phyloP scores from a whole-genome alignment of 805 yeast genomes.

The Vanderwaltozyma tropicalis region DNA sequence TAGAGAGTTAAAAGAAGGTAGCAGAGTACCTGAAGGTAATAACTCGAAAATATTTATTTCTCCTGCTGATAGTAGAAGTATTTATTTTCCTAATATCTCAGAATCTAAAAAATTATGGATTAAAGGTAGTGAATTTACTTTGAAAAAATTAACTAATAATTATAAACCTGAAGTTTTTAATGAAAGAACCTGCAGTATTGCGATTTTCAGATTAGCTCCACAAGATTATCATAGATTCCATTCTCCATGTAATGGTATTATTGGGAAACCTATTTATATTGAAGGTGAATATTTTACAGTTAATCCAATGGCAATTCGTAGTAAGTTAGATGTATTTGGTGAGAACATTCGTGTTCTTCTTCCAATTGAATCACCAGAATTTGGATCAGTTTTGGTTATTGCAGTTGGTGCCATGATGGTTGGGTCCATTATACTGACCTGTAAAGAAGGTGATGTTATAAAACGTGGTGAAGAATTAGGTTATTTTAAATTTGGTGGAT shows the following conservation, averaged over 20 bases:
- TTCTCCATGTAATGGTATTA: constrained; percentile 65
- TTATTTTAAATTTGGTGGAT: constrained; percentile 93
- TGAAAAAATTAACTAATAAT: constrained; percentile 40
- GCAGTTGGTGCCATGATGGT: constrained; percentile 99
- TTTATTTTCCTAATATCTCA: constrained; percentile 49
- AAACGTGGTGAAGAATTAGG: constrained; percentile 78
- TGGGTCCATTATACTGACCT: constrained; percentile 73
- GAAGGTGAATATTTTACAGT: constrained; percentile 93
- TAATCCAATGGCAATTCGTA: constrained; percentile 92
- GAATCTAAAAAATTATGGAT: constrained; percentile 77
- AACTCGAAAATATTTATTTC: constrained; percentile 46
- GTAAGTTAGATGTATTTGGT: constrained; percentile 82
- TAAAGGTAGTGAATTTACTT: constrained; percentile 68
- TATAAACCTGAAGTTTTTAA: constrained; percentile 34
- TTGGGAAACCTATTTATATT: constrained; percentile 57
- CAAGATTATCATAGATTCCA: constrained; percentile 96
- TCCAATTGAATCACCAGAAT: constrained; percentile 64
- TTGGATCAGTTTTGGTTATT: constrained; percentile 67
- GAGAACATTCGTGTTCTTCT: constrained; percentile 75
- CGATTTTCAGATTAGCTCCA: constrained; percentile 84
- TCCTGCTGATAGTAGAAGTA: constrained; percentile 83
- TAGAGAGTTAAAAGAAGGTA: constrained; percentile 58
- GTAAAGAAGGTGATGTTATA: constrained; percentile 46
- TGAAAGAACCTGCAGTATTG: constrained; percentile 46
- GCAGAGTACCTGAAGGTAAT: constrained; percentile 59